Evolutionary conservation across 495 filamentous ascomycete genomes (phyloP).

Genomic region (Neurospora sp.): DNA sequence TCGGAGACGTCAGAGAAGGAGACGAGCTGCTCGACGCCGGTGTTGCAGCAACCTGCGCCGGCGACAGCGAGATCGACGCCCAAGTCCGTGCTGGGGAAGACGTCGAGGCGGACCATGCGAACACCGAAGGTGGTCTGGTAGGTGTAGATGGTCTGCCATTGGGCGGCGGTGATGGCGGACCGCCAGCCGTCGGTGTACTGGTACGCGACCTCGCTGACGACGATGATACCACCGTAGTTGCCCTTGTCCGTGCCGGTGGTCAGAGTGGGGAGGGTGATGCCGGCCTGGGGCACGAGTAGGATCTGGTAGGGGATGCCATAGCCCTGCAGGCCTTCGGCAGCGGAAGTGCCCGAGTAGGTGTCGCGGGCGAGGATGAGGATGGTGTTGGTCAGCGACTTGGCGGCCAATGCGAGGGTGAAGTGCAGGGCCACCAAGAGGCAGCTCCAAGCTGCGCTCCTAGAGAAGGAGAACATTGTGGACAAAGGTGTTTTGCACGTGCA

Average conservation of each 20-base stretch:
- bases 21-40: constrained; percentile 42
- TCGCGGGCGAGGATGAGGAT: constrained; percentile 51
- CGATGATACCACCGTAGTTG: constrained; percentile 49
- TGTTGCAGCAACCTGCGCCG: constrained; percentile 27
- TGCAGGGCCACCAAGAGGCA: background rate
- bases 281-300: constrained; percentile 42
- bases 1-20: constrained; percentile 37
- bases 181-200: constrained; percentile 38
- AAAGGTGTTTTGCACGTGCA: background rate
- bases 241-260: constrained; percentile 34
- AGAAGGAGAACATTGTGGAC: background rate
- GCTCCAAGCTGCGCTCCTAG: background rate
- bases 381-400: constrained; percentile 27
- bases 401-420: constrained; percentile 3
- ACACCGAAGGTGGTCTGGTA: constrained; percentile 51
- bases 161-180: constrained; percentile 45
- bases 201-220: constrained; percentile 48
- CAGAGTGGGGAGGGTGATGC: constrained; percentile 40
- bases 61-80: constrained; percentile 22
- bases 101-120: constrained; percentile 52
- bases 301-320: constrained; percentile 52
- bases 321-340: constrained; percentile 45
- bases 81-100: constrained; percentile 42
- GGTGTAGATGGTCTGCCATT: constrained; percentile 46
- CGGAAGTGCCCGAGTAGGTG: constrained; percentile 31